Base-by-base conservation (phyloP, 495 filamentous ascomycete species). In the Podospora pseudoanserina region DNA sequence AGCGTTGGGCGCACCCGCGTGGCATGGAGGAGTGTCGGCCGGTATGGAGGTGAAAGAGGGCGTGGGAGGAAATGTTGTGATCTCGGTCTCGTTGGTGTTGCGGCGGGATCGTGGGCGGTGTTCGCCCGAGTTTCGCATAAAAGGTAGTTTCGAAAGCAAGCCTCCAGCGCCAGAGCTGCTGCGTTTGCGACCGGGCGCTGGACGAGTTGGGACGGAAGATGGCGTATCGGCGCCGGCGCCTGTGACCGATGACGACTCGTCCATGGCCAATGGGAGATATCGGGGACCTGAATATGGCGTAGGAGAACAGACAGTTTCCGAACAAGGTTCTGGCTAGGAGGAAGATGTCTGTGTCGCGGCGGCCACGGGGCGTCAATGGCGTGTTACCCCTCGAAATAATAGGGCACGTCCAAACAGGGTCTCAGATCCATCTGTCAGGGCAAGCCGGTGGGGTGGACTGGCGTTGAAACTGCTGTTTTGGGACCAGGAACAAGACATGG, bases 71-170 rank as follows among this genome's bases (percentile, higher is more conserved):
- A 69, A 69, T 4, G 65, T 44, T 26, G 68, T 30, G 32, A 60
- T 39, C 3, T 79, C 76, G 68, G 62, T 54, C 18, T 78, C 77
- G 63, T 71, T 75, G 68, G 81, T 79, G 67, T 81, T 79, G 68
- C 70, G 72, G 71, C 80, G 78, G 65, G 80, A 78, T 32, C 77
- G 79, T 71, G 72, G 74, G 49, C 79, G 80, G 71, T 80, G 73
- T 65, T 79, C 80, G 57, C 75, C 81, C 61, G 73, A 84, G 60
- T 83, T 80, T 64, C 90, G 87, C 44, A 89, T 76, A 67, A 90
- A 88, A 54, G 87, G 86, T n/a, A 91, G 78, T 66, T 82, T 85
- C 18, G 86, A 85, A 20, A 87, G 82, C 71, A 86, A 84, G 67
- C 85, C 88, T 64, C 87, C 88, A 13, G 74, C 71, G 2, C 71